A percentile compares a stretch with the other conserved stretches of the same genome.
These are phyloP conservation scores for Penicillium sp. DNA, from an alignment of 2,329 filamentous ascomycete species.

Conservation along the genomic window DNA sequence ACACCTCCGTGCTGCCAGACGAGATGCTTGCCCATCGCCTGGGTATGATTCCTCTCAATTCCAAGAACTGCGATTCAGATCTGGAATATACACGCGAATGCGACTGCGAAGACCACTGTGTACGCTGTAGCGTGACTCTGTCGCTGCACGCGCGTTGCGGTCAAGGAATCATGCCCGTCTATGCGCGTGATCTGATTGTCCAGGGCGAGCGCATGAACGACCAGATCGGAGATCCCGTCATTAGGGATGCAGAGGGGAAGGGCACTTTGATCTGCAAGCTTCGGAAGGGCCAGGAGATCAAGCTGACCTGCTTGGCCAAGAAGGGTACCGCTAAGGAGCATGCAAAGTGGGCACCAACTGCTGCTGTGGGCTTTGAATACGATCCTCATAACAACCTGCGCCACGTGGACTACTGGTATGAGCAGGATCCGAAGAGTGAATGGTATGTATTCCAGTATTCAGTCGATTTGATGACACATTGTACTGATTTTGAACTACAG, in stretches of 20 bases:
- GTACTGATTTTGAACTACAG: slow-evolving; percentile 16
- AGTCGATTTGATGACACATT: not conserved
- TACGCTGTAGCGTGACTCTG: slow-evolving; percentile 81
- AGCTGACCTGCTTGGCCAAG: slow-evolving; percentile 88
- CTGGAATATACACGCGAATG: slow-evolving; percentile 89
- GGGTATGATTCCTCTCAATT: slow-evolving; percentile 80
- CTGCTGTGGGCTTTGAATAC: slow-evolving; percentile 94
- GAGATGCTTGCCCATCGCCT: slow-evolving; percentile 93
- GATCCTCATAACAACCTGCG: slow-evolving; percentile 94
- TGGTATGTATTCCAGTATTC: slow-evolving; percentile 54
- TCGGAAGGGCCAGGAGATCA: slow-evolving; percentile 80
- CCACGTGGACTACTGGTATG: slow-evolving; percentile 92
- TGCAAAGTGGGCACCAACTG: slow-evolving; percentile 91
- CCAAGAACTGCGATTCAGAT: slow-evolving; percentile 71
- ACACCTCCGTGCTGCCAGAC: slow-evolving; percentile 93
- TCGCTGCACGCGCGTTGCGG: slow-evolving; percentile 81
- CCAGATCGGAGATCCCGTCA: slow-evolving; percentile 72
- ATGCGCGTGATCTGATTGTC: slow-evolving; percentile 80
- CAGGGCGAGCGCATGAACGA: slow-evolving; percentile 65
- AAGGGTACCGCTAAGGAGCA: slow-evolving; percentile 99
- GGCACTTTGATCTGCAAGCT: slow-evolving; percentile 88
- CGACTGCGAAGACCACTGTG: slow-evolving; percentile 93
- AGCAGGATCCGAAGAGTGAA: slow-evolving; percentile 73
- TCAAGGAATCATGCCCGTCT: slow-evolving; percentile 85
- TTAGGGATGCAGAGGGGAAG: slow-evolving; percentile 72